Conservation (phyloP, 768 basidiomycete genomes). For the Amanita rubescens region DNA sequence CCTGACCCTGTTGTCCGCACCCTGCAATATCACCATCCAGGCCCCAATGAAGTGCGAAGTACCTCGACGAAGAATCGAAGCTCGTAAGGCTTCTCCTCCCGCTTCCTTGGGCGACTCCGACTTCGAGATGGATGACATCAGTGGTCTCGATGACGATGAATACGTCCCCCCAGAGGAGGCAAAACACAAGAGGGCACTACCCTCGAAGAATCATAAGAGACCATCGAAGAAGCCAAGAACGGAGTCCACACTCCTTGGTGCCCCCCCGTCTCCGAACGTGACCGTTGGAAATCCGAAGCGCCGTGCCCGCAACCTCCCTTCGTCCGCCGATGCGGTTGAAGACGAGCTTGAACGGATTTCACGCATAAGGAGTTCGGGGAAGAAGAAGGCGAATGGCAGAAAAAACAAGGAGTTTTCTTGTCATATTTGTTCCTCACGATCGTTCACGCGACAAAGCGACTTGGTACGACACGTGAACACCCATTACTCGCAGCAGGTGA, state of each 20-base stretch:
- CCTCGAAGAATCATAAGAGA: background rate
- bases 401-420: background rate
- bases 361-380: background rate
- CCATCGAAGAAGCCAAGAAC: background rate
- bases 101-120: background rate
- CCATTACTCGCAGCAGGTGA: background rate
- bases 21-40: background rate
- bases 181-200: background rate
- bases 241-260: background rate
- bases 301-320: background rate
- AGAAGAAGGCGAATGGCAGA: background rate
- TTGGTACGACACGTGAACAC: background rate
- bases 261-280: background rate
- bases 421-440: background rate
- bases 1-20: background rate
- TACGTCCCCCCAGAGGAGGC: background rate
- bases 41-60: background rate
- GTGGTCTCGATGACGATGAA: background rate
- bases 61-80: background rate
- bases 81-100: background rate
- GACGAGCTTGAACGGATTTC: background rate
- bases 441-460: background rate
- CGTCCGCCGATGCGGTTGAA: background rate
- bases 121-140: background rate
- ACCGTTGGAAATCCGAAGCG: background rate